These are phyloP conservation scores for Solanum medicagineum DNA, from an alignment of 257 asterid genomes.

Conservation along the genomic window DNA sequence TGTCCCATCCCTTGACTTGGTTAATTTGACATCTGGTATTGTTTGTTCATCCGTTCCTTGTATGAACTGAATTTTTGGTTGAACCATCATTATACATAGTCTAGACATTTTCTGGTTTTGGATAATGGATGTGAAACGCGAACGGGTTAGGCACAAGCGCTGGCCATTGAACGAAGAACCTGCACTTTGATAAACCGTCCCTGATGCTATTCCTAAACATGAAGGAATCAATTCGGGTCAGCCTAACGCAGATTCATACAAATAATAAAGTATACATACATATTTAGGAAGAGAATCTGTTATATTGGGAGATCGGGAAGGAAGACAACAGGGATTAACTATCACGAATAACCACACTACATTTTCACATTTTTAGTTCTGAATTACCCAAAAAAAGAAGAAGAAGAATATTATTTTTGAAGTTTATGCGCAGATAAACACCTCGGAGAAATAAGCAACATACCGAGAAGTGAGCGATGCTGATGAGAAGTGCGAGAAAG, in stretches of 20 bases:
- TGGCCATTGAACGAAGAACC: conserved; percentile 65
- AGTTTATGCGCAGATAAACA: not conserved
- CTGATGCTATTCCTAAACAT: conserved; percentile 29
- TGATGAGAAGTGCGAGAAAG: conserved; percentile 34
- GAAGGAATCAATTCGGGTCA: no score
- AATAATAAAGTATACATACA: no score
- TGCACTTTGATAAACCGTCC: conserved; percentile 26
- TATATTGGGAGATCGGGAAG: not conserved
- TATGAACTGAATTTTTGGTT: conserved; percentile 84
- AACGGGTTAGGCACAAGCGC: conserved; percentile 20
- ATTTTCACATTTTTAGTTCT: not conserved
- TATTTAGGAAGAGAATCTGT: no score
- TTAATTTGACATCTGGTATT: conserved; percentile 79
- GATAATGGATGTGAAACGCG: conserved; percentile 13
- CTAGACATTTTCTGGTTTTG: conserved; percentile 5
- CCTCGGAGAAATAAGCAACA: not conserved
- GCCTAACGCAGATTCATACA: no score
- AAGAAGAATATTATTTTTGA: not conserved
- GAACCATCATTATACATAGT: conserved; percentile 46
- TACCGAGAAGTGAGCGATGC: conserved; percentile 44
- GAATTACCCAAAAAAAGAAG: not conserved
- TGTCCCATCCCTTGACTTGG: conserved; percentile 81
- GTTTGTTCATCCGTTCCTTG: conserved; percentile 86
- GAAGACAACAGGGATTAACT: no score
- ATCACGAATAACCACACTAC: no score